Percentiles rank a stretch among this genome's conserved stretches.
Conservation (phyloP, 257 asterid species). For the Paraleonurus japonicus region DNA sequence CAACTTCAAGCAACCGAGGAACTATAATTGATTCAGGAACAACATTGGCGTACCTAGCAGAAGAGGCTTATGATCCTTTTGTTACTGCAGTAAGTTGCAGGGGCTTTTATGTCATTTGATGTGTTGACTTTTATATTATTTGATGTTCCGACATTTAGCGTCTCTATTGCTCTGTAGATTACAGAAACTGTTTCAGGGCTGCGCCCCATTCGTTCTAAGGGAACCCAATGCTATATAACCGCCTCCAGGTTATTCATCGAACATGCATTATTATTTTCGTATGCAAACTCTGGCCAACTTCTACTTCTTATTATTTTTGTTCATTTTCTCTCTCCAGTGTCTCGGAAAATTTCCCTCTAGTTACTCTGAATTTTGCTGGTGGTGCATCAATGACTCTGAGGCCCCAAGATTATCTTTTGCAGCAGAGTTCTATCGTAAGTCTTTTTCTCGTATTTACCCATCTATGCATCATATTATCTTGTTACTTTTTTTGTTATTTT, state of each 20-base stretch:
- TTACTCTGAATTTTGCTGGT: slow-evolving; percentile 78
- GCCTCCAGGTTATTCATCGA: slow-evolving; percentile 64
- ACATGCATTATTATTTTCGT: background rate
- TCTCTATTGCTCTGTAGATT: slow-evolving; percentile 45
- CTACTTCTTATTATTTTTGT: background rate
- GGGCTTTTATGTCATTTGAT: background rate
- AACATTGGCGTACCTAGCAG: slow-evolving; percentile 88
- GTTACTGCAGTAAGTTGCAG: slow-evolving; percentile 64
- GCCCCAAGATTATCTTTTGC: slow-evolving; percentile 89
- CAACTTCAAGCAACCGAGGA: slow-evolving; percentile 76
- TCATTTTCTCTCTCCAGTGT: slow-evolving; percentile 39
- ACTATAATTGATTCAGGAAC: slow-evolving; percentile 97
- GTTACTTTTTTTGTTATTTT: background rate
- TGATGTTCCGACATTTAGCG: background rate
- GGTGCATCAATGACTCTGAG: slow-evolving; percentile 76
- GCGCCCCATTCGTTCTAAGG: slow-evolving; percentile 57
- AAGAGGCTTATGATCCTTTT: slow-evolving; percentile 84
- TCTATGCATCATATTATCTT: background rate
- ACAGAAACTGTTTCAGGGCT: slow-evolving; percentile 57
- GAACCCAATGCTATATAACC: slow-evolving; percentile 72
- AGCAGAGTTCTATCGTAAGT: slow-evolving; percentile 87
- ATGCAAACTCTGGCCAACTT: slow-evolving; percentile 8
- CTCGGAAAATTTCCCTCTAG: slow-evolving; percentile 65
- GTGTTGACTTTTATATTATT: background rate
- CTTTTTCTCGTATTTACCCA: background rate